These are phyloP conservation scores for Chlorokybus atmophyticus DNA, from an alignment of 139 green algal genomes.

Conservation along the genomic window DNA sequence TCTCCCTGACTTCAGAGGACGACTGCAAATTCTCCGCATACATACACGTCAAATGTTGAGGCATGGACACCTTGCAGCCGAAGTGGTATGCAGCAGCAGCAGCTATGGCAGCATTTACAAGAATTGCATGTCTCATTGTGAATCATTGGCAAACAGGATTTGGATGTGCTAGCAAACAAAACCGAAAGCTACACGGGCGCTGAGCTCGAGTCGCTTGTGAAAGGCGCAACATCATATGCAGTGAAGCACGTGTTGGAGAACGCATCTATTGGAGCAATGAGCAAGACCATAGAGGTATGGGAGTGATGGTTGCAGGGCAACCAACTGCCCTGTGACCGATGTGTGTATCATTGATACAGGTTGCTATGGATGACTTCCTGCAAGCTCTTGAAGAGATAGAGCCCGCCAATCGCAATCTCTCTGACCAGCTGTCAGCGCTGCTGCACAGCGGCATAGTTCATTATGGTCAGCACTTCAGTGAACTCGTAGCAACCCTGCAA, in stretches of 20 bases:
- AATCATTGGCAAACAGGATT: too few relatives aligned
- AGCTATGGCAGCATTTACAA: too few relatives aligned
- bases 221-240: neutral
- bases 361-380: slow-evolving; percentile 17
- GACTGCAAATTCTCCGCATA: slow-evolving; percentile 24
- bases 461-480: neutral
- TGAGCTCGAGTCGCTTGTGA: slow-evolving; percentile 22
- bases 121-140: too few relatives aligned
- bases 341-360: neutral
- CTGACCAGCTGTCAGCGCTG: neutral
- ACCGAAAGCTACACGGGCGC: slow-evolving; percentile 20
- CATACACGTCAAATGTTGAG: slow-evolving; percentile 14
- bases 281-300: neutral
- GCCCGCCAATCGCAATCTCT: neutral
- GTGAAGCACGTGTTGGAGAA: slow-evolving; percentile 5
- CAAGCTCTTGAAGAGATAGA: slow-evolving; percentile 8
- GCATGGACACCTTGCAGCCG: slow-evolving; percentile 5
- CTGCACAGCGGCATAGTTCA: neutral
- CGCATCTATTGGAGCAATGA: neutral
- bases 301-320: neutral
- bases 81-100: too few relatives aligned
- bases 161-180: slow-evolving; percentile 1
- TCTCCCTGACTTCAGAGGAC: slow-evolving; percentile 14
- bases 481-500: neutral
- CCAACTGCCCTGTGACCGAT: neutral